A percentile compares a stretch with the other conserved stretches of the same genome.
Conservation (phyloP, 1,284 basidiomycete species). For the Irpex sp. region DNA sequence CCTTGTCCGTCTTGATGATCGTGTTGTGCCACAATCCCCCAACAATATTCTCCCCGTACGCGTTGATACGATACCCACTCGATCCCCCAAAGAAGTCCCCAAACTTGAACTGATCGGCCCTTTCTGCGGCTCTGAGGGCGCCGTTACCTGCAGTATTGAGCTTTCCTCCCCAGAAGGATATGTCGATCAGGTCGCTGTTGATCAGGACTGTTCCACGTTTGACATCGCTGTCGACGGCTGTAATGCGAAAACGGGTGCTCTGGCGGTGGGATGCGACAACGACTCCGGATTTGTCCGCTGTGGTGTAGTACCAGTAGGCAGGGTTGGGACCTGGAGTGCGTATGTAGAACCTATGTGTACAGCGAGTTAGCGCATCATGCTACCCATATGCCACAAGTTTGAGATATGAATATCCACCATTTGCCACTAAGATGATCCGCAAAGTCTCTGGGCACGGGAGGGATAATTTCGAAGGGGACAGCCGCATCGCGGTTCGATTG, state of each 20-base stretch:
- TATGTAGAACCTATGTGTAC: background rate
- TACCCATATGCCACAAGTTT: background rate
- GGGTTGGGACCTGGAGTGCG: background rate
- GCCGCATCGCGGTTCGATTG: background rate
- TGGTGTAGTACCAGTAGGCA: background rate
- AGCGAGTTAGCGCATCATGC: background rate
- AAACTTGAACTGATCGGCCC: background rate
- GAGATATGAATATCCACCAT: background rate
- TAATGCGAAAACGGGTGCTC: background rate
- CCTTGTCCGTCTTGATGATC: background rate
- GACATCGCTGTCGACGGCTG: background rate
- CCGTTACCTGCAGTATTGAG: background rate
- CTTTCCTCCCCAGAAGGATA: background rate
- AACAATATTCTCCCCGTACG: background rate
- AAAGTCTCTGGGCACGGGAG: background rate
- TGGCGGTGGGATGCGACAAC: background rate
- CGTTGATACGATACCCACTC: background rate
- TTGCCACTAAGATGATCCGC: background rate
- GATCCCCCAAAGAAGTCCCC: background rate
- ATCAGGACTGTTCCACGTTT: background rate
- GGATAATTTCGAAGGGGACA: background rate
- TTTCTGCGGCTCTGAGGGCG: background rate
- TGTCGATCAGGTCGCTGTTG: background rate
- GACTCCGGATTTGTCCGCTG: background rate
- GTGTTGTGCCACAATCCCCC: background rate